Evolutionary conservation across 73 alveolate genomes (phyloP), one percentile per base, ranked within the genome.

Genomic region (Paramecium primaurelia): DNA sequence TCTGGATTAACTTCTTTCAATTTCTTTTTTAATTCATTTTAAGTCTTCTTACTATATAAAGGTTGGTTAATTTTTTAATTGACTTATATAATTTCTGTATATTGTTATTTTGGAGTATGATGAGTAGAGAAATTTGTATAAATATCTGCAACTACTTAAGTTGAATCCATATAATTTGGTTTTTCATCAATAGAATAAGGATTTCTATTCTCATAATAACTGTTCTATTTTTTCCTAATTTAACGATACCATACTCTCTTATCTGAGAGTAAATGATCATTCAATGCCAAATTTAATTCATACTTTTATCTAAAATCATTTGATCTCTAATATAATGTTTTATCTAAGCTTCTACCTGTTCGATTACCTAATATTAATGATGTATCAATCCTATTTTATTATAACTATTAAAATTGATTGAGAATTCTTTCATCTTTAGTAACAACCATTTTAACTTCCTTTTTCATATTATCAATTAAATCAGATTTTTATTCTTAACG

Each of bases 401-500:
- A 20, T 64, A 64, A 64, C 42, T 64, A 32, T 64, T 64, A 32
- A 64, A 64, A 64, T 34, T 64, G 14, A 64, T 20, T 28, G 22
- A 64, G 47, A 1, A 64, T 64, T 32, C 84, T 28, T 34, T 64
- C 42, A 12, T 64, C 84, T 64, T 64, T 64, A 8, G 84, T 64
- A 28, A 64, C 84, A 25, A 64, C 42, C 47, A 28, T 64, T 64
- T 64, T 64, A 64, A 34, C 84, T 64, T 64, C 84, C 12, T 64
- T 32, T 64, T 34, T 64, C 47, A 64, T 32, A 64, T 26, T 64
- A 9, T 64, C 84, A 64, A 64, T 64, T 64, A 64, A 64, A 64
- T 64, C 84, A 18, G 26, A 28, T 64, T 64, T 64, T 64, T 64
- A 64, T 64, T 64, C 84, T 34, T 64, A 64, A 64, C 84, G 84